Evolutionary conservation across 495 filamentous ascomycete genomes (phyloP).

Genomic region (Cryomyces antarcticus): DNA sequence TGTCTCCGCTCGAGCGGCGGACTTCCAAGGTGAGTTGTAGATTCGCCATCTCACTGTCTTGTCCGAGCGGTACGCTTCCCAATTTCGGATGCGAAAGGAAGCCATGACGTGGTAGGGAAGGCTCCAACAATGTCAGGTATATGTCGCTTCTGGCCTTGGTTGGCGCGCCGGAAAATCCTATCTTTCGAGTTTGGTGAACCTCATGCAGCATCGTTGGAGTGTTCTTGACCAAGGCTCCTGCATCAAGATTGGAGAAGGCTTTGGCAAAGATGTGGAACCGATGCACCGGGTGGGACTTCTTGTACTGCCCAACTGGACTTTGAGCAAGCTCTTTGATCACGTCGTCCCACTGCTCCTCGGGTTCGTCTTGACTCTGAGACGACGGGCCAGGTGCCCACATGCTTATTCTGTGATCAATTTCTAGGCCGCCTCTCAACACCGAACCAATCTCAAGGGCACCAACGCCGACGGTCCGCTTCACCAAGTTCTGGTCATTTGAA

Average conservation of each 20-base stretch:
- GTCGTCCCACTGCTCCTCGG: slow-evolving; percentile 54
- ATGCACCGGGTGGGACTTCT: slow-evolving; percentile 47
- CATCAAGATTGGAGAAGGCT: slow-evolving; percentile 53
- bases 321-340: slow-evolving; percentile 54
- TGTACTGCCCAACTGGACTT: slow-evolving; percentile 50
- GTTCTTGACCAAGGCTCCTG: slow-evolving; percentile 56
- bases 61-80: slow-evolving; percentile 49
- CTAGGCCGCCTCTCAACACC: slow-evolving; percentile 53
- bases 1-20: slow-evolving; percentile 51
- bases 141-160: slow-evolving; percentile 79
- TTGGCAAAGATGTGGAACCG: slow-evolving; percentile 56
- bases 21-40: slow-evolving; percentile 84
- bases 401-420: slow-evolving; percentile 54
- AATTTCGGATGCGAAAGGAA: slow-evolving; percentile 60
- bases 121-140: slow-evolving; percentile 66
- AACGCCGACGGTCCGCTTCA: slow-evolving; percentile 54
- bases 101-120: slow-evolving; percentile 53
- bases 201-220: slow-evolving; percentile 78
- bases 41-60: slow-evolving; percentile 40
- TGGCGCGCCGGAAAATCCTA: slow-evolving; percentile 89
- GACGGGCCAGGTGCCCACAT: slow-evolving; percentile 47
- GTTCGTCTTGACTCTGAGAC: slow-evolving; percentile 24
- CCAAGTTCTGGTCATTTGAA: slow-evolving; percentile 16
- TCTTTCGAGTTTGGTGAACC: slow-evolving; percentile 58
- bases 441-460: slow-evolving; percentile 64